Conservation (phyloP, 148 eudicot species). For the Amaranthus hypochondriacus region DNA sequence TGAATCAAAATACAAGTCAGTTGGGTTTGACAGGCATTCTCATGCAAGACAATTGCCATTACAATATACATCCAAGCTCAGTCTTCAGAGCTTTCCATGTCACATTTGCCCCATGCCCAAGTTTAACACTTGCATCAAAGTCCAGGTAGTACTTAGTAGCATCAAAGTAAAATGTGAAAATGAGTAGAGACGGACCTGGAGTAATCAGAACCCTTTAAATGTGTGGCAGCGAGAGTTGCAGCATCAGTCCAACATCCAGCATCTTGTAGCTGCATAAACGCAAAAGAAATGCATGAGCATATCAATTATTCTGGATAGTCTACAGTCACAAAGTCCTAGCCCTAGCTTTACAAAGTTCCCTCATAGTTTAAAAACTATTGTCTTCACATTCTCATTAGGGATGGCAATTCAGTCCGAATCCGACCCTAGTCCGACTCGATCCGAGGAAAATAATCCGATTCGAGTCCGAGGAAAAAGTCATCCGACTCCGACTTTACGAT, state of each 20-base stretch:
- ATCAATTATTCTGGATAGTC: neutral
- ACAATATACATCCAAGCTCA: neutral
- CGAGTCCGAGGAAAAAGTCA: no score
- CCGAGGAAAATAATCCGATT: no score
- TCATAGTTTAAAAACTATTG: neutral
- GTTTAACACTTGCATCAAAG: neutral
- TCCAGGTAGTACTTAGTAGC: neutral
- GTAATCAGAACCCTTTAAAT: constrained; percentile 92
- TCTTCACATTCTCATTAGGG: no score
- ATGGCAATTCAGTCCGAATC: no score
- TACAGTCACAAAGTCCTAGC: neutral
- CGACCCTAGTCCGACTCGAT: no score
- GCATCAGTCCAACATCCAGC: constrained; percentile 99
- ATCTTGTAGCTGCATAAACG: constrained; percentile 79
- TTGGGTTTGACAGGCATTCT: neutral
- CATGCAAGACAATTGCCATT: neutral
- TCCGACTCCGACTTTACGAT: no score
- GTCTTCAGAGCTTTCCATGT: neutral
- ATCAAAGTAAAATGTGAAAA: neutral
- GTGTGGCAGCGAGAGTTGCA: constrained; percentile 98
- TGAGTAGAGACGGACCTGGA: constrained; percentile 53
- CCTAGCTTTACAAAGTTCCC: neutral
- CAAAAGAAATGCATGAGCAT: neutral
- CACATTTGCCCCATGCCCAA: neutral
- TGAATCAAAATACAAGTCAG: no score